Evolutionary conservation across 1,284 basidiomycete genomes (phyloP).

Genomic region (Apiotrichum siamense): DNA sequence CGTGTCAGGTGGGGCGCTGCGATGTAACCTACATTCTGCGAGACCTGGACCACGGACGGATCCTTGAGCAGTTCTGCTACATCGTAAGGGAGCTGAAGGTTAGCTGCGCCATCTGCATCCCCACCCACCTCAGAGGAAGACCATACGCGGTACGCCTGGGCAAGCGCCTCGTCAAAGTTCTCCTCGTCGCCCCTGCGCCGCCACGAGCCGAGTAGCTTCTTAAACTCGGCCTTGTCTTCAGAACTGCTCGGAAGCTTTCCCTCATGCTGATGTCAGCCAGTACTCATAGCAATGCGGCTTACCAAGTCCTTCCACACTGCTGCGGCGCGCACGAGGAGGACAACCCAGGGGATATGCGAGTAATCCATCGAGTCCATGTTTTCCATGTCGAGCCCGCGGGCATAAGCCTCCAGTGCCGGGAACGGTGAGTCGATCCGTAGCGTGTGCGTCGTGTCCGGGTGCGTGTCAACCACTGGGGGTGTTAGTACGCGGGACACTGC

Average conservation of each 20-base stretch:
- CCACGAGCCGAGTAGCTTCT: constrained; percentile 48
- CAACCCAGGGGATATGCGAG: constrained; percentile 76
- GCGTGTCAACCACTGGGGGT: constrained; percentile 78
- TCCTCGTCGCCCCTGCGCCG: constrained; percentile 74
- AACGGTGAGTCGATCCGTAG: constrained; percentile 86
- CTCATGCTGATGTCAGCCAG: constrained; percentile 23
- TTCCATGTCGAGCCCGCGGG: constrained; percentile 63
- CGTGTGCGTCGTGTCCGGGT: constrained; percentile 76
- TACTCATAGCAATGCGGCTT: constrained; percentile 3
- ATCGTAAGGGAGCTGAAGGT: constrained; percentile 58
- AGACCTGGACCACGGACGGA: constrained; percentile 50
- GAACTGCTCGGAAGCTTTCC: constrained; percentile 46
- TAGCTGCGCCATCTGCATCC: neutral
- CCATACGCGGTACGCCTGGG: constrained; percentile 71
- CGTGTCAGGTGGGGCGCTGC: neutral
- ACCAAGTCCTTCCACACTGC: constrained; percentile 65
- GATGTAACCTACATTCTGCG: constrained; percentile 34
- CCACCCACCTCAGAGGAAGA: constrained; percentile 55
- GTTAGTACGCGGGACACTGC: constrained; percentile 13
- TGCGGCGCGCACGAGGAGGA: constrained; percentile 75
- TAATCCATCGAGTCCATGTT: constrained; percentile 78
- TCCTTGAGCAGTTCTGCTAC: constrained; percentile 62
- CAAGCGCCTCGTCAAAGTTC: constrained; percentile 89
- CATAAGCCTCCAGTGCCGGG: constrained; percentile 67
- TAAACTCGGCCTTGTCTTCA: constrained; percentile 73